Evolutionary conservation across 805 yeast genomes (phyloP).

Genomic region (Kazachstania viticola): DNA sequence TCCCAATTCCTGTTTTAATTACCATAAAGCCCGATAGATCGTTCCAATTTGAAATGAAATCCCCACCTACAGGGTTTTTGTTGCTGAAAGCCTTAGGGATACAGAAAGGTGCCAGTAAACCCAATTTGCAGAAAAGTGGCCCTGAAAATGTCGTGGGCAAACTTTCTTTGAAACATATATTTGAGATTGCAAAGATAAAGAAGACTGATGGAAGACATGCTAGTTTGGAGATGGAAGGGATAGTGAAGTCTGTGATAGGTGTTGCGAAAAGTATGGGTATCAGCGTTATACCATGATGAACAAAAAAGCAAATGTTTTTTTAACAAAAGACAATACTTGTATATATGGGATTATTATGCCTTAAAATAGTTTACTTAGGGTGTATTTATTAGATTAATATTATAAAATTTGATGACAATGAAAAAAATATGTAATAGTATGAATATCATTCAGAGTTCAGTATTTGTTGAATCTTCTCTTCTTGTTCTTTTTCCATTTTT

Average conservation of each 20-base stretch:
- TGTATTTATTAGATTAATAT: too few relatives aligned
- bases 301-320: not conserved
- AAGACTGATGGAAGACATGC: constrained; percentile 75
- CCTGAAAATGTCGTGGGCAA: constrained; percentile 44
- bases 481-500: constrained; percentile 19
- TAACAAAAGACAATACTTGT: not conserved
- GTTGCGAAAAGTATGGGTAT: constrained; percentile 89
- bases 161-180: constrained; percentile 73
- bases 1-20: constrained; percentile 78
- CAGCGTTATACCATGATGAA: constrained; percentile 49
- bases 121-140: constrained; percentile 15
- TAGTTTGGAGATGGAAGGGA: constrained; percentile 54
- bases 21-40: constrained; percentile 88
- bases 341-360: too few relatives aligned
- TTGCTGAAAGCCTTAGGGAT: constrained; percentile 61
- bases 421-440: constrained; percentile 3
- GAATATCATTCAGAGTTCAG: constrained; percentile 1
- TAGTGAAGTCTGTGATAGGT: constrained; percentile 72
- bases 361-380: too few relatives aligned
- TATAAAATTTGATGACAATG: too few relatives aligned
- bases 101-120: constrained; percentile 67
- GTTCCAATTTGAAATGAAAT: constrained; percentile 73
- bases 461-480: constrained; percentile 20
- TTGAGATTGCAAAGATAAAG: constrained; percentile 90
- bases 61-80: constrained; percentile 87